Conservation (phyloP, 2,329 filamentous ascomycete genomes). For the Elsinoe necatrix region DNA sequence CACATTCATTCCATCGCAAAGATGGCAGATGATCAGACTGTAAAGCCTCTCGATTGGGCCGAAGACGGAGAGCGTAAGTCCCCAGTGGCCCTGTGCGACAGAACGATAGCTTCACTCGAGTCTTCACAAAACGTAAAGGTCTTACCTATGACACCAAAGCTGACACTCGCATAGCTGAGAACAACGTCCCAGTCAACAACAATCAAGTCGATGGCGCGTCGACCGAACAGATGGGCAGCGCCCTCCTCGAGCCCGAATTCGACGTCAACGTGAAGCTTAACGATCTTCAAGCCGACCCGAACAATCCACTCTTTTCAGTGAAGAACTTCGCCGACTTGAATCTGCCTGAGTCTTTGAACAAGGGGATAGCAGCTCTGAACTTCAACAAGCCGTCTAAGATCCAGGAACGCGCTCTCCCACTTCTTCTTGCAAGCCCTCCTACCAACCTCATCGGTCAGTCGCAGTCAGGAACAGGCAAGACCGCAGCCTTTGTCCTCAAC, state of each 20-base stretch:
- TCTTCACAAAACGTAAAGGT: neutral
- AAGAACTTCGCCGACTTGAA: constrained; percentile 77
- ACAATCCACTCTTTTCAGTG: constrained; percentile 79
- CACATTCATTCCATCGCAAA: neutral
- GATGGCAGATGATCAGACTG: constrained; percentile 1
- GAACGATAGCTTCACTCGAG: neutral
- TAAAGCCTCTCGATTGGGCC: constrained; percentile 28
- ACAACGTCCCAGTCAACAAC: neutral
- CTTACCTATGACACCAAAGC: neutral
- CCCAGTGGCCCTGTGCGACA: neutral
- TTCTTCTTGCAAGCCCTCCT: constrained; percentile 80
- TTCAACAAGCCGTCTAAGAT: constrained; percentile 97
- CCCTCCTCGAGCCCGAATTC: constrained; percentile 61
- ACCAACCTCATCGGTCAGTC: constrained; percentile 95
- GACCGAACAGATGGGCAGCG: constrained; percentile 31
- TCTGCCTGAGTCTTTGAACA: constrained; percentile 62
- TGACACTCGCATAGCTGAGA: constrained; percentile 14
- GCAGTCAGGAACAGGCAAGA: constrained; percentile 98
- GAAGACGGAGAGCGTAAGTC: constrained; percentile 24
- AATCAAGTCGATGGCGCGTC: constrained; percentile 37
- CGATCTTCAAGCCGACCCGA: constrained; percentile 76
- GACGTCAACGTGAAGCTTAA: constrained; percentile 89
- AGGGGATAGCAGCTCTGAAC: constrained; percentile 70
- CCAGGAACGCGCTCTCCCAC: constrained; percentile 84
- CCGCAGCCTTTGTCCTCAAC: constrained; percentile 89